phyloP scores from a whole-genome alignment of 1,139 yeast genomes.

The Meyerozyma guilliermondii region DNA sequence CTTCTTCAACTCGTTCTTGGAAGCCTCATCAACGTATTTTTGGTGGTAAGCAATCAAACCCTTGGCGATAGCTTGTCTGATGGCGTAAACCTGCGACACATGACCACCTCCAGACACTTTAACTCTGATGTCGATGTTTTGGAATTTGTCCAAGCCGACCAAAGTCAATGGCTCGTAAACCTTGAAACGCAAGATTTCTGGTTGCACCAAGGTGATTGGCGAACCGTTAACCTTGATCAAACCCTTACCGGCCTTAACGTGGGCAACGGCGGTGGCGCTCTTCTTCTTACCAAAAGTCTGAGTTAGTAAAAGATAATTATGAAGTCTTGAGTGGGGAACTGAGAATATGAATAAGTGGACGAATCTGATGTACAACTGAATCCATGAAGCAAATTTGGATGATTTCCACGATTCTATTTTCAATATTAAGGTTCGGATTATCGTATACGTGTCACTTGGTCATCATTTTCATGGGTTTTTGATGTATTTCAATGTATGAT shows the following conservation, averaged over 20 bases:
- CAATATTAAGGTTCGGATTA: too few relatives aligned
- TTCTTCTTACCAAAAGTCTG: slow-evolving; percentile 99
- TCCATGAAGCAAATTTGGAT: too few relatives aligned
- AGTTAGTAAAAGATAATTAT: slow-evolving; percentile 28
- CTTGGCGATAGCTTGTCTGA: slow-evolving; percentile 99
- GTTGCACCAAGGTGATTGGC: slow-evolving; percentile 98
- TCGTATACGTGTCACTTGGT: too few relatives aligned
- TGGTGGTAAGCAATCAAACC: slow-evolving; percentile 99
- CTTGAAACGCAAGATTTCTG: slow-evolving; percentile 98
- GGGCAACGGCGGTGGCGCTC: slow-evolving; percentile 99
- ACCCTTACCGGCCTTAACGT: slow-evolving; percentile 99
- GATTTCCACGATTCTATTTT: too few relatives aligned
- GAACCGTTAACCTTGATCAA: slow-evolving; percentile 98
- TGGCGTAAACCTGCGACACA: slow-evolving; percentile 99
- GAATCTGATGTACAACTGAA: background rate
- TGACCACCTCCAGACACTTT: slow-evolving; percentile 99
- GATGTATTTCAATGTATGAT: too few relatives aligned
- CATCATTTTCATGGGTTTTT: too few relatives aligned
- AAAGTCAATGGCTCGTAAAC: slow-evolving; percentile 98
- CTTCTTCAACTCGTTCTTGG: slow-evolving; percentile 99
- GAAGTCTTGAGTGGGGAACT: background rate
- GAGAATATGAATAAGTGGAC: background rate
- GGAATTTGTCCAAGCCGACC: slow-evolving; percentile 98
- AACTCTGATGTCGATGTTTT: slow-evolving; percentile 97
- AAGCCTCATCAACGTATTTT: slow-evolving; percentile 98